Evolutionary conservation across 2,329 filamentous ascomycete genomes (phyloP).

Genomic region (Colletotrichum costaricense): DNA sequence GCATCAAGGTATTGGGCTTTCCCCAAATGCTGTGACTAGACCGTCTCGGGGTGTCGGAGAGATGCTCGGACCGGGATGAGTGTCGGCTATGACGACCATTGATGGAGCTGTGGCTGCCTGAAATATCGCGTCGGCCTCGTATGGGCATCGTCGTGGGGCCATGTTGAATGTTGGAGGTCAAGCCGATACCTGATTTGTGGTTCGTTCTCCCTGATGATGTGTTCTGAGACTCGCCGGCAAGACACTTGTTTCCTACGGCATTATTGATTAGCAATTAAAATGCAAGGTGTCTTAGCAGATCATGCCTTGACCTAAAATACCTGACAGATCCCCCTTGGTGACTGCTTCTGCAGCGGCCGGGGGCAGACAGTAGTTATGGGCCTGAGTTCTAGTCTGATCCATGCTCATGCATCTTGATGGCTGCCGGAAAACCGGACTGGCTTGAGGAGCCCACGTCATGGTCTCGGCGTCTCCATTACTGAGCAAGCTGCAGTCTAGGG

Average conservation of each 20-base stretch:
- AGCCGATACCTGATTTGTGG: too few species aligned
- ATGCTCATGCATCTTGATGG: conserved; percentile 27
- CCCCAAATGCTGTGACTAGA: not conserved
- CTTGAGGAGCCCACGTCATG: conserved; percentile 7
- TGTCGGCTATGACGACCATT: not conserved
- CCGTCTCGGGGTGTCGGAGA: not conserved
- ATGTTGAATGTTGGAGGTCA: not conserved
- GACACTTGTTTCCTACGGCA: not conserved
- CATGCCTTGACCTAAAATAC: not conserved
- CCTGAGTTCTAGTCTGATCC: not conserved
- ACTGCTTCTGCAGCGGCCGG: not conserved
- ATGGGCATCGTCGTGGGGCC: not conserved
- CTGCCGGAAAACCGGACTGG: not conserved
- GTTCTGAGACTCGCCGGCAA: too few species aligned
- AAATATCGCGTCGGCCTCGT: too few species aligned
- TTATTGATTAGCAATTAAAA: not conserved
- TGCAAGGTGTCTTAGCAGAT: not conserved
- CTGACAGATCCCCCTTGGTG: not conserved
- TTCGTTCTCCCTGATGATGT: too few species aligned
- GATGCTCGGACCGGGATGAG: not conserved
- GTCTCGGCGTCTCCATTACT: not conserved
- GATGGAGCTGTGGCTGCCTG: not conserved
- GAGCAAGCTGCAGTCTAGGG: conserved; percentile 26
- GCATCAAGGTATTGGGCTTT: not conserved
- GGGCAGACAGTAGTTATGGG: not conserved